Base-by-base conservation (phyloP, 164 flowering plant species). In the Stephania cephalantha region DNA sequence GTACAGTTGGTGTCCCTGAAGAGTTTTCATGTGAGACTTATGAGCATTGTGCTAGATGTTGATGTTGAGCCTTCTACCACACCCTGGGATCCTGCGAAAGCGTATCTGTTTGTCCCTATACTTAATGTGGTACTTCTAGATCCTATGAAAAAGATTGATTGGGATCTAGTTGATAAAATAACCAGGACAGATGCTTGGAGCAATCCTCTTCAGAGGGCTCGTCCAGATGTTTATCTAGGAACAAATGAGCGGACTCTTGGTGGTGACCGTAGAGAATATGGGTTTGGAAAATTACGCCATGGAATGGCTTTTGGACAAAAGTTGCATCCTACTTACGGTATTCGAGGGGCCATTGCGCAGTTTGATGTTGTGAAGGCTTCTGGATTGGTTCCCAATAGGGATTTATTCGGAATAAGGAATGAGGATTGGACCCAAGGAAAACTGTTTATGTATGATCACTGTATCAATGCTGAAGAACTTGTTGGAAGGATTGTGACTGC, bases 61-160 rank as follows among this genome's bases (percentile, higher is more conserved):
- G 98, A 96, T 87, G 99, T 94, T 79, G 97, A 96, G 82, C 98
- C 99, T 77, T 85, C 92, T 65, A 91, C 89, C 76, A 96, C 98
- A 74, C 99, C 98, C 8, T 96, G 99, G 99, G 98, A 96, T 87
- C 85, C 93, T 78, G 90, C 93, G n/a, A 96, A 96, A 84, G 97
- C 97, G 71, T 96, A 92, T 86, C 80, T 96, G 76, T 96, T 96
- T 87, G 91, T 88, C 73, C 98, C 98, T 70, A 78, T 88, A 81
- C 77, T 84, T 83, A 83, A 87, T 75, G 82, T 84, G 79, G 82
- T 83, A 63, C 79, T 52, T 79, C 35, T 71, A 73, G 90, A 90
- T 85, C 89, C 90, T 35, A 7, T 82, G 9, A 81, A 86, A 74
- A 90, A 86, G 78, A 85, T 96, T 65, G 87, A 94, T 76, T 96